Evolutionary conservation across 2,329 filamentous ascomycete genomes (phyloP), one percentile per base, ranked within the genome.

Genomic region (Colletotrichum sp.): DNA sequence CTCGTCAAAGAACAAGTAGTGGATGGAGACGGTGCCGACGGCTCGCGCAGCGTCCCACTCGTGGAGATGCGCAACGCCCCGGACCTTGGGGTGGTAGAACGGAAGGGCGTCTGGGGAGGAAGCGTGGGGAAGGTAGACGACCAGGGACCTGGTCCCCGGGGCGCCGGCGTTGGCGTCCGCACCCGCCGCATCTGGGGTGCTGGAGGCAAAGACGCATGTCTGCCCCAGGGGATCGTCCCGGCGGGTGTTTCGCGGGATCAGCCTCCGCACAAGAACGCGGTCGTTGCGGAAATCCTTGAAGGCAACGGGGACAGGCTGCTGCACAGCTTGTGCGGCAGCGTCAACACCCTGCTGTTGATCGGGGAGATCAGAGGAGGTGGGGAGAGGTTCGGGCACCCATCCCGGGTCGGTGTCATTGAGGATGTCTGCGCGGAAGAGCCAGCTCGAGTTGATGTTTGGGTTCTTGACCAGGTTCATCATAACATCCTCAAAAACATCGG

Each of bases 21-120:
- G 91, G 26, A 93, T 85, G 12, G 92, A 93, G 34, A 94, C 83
- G 13, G 81, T 84, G 28, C 91, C 91, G 38, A 82, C 81, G 26
- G 81, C 81, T 16, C 82, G 79, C n/a, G 80, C 76, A 5, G 84
- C 75, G 67, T 88, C 81, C 89, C 90, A 94, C 43, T 90, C 90
- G 83, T 97, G 95, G 9, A 96, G 85, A 78, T 97, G 96, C 7
- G 93, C 95, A 28, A 98, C 88, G 14, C 91, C 92, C 67, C 89
- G 89, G 26, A 98, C 93, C 68, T 90, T 88, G 26, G 96, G 96
- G 81, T 98, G 96, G 84, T 98, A 98, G 84, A 94, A 98, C 1
- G 96, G 96, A 76, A 97, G 89, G 4, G 93, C 90, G 16, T 90
- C 87, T 13, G 89, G 85, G 2, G 86, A 86, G 36, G 88, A 83